Evolutionary conservation across 2,329 filamentous ascomycete species (phyloP).

Genomic region (Alternaria burnsii): DNA sequence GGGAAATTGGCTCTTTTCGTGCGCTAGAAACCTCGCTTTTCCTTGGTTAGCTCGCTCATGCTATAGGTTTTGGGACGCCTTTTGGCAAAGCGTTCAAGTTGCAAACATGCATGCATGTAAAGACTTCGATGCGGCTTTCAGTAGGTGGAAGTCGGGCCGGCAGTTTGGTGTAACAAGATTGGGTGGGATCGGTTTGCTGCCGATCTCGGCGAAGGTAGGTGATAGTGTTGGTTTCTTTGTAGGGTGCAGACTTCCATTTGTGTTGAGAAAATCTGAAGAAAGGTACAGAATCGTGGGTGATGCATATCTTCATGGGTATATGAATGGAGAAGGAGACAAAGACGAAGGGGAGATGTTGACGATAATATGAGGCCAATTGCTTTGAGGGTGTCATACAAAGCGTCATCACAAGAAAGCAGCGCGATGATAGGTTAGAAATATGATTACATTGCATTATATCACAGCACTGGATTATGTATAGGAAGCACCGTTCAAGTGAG

Average conservation of each 20-base stretch:
- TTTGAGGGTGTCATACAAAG: accelerated
- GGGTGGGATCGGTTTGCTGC: background rate
- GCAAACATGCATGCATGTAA: background rate
- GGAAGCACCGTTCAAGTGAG: background rate
- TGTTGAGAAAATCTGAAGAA: background rate
- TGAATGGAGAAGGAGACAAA: background rate
- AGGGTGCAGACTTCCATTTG: background rate
- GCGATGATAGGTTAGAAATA: background rate
- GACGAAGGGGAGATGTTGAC: background rate
- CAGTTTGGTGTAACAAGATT: background rate
- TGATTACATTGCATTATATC: background rate
- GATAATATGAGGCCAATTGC: background rate
- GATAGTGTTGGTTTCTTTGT: background rate
- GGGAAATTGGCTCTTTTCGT: background rate
- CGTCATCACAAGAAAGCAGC: too few relatives aligned
- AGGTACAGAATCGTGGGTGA: background rate
- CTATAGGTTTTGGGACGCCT: background rate
- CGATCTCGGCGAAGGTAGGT: background rate
- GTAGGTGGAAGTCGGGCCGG: background rate
- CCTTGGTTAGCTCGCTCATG: background rate
- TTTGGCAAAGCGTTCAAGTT: background rate
- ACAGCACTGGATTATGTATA: background rate
- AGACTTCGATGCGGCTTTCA: background rate
- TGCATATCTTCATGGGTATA: background rate
- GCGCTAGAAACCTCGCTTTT: background rate